phyloP scores from a whole-genome alignment of 1,284 basidiomycete species.

The Sporisorium exsertum region DNA sequence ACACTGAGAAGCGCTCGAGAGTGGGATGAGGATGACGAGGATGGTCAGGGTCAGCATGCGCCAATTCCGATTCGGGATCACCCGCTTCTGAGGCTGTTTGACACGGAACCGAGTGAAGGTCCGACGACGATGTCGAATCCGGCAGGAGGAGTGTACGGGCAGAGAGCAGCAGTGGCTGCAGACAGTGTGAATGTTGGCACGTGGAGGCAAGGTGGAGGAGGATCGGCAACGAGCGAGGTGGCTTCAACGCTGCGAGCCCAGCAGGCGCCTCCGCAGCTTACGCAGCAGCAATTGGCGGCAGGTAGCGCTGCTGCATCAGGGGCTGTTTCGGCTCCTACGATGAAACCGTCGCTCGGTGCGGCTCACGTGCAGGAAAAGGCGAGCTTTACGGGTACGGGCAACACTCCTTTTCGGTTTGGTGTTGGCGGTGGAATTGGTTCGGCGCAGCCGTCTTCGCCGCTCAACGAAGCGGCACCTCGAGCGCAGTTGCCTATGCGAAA shows the following conservation, averaged over 20 bases:
- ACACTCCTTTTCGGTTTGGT: slow-evolving; percentile 66
- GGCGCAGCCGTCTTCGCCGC: slow-evolving; percentile 15
- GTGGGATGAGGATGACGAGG: slow-evolving; percentile 41
- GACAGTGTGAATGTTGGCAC: slow-evolving; percentile 18
- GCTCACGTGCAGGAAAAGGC: slow-evolving; percentile 36
- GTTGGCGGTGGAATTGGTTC: slow-evolving; percentile 42
- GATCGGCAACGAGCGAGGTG: background rate
- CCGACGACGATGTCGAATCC: background rate
- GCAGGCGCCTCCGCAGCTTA: slow-evolving; percentile 15
- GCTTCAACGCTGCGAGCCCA: slow-evolving; percentile 18
- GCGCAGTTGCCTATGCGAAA: slow-evolving; percentile 23
- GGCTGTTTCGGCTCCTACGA: slow-evolving; percentile 1
- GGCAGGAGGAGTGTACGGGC: slow-evolving; percentile 16
- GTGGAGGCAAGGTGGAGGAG: slow-evolving; percentile 13
- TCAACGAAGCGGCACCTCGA: slow-evolving; percentile 8
- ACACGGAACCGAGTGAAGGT: slow-evolving; percentile 32
- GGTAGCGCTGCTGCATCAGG: background rate
- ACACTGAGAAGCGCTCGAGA: slow-evolving; percentile 31
- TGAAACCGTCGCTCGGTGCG: slow-evolving; percentile 15
- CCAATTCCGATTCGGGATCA: slow-evolving; percentile 52
- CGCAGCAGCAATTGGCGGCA: background rate
- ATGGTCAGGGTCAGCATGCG: slow-evolving; percentile 14
- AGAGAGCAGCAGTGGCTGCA: slow-evolving; percentile 5
- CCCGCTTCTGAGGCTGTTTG: slow-evolving; percentile 57
- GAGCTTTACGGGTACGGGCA: slow-evolving; percentile 59